These are phyloP conservation scores for Wickerhamomyces sp. DNA, from an alignment of 1,139 yeast genomes.

Conservation along the genomic window DNA sequence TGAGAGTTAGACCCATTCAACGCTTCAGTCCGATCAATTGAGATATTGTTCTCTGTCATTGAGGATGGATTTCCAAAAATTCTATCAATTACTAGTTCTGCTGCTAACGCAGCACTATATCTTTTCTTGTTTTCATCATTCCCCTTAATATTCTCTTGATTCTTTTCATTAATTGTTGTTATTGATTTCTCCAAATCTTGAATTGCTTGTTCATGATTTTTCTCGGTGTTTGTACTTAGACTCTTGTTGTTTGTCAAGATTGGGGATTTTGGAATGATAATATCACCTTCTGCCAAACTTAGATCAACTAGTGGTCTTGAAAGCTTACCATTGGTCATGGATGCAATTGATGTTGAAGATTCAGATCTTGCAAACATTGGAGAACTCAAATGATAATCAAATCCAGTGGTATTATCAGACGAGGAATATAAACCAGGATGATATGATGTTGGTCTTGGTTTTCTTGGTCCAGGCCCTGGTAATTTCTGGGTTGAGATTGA, in stretches of 20 bases:
- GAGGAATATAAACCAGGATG: slow-evolving; percentile 50
- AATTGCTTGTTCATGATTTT: neutral
- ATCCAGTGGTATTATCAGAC: slow-evolving; percentile 14
- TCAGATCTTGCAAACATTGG: slow-evolving; percentile 42
- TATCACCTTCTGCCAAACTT: slow-evolving; percentile 30
- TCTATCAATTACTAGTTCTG: slow-evolving; percentile 24
- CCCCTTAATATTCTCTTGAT: no score
- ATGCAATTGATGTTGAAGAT: slow-evolving; percentile 34
- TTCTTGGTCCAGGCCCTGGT: slow-evolving; percentile 36
- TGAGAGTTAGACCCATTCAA: slow-evolving; percentile 3
- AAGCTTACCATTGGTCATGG: slow-evolving; percentile 19
- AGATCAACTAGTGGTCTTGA: slow-evolving; percentile 30
- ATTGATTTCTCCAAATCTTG: slow-evolving; percentile 2
- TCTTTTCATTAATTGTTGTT: slow-evolving; percentile 2
- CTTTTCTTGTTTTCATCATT: slow-evolving; percentile 12
- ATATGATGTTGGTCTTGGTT: slow-evolving; percentile 77
- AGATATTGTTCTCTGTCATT: neutral
- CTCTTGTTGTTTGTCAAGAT: slow-evolving; percentile 5
- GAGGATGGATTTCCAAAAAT: slow-evolving; percentile 14
- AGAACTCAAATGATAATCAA: slow-evolving; percentile 1
- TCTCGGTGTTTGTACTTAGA: neutral
- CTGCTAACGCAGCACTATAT: slow-evolving; percentile 24
- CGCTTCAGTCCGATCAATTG: no score
- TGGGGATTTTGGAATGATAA: slow-evolving; percentile 27
- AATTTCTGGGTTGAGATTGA: slow-evolving; percentile 19